Conservation (phyloP, 352 stramenopile species). For the Phytophthora rubi region DNA sequence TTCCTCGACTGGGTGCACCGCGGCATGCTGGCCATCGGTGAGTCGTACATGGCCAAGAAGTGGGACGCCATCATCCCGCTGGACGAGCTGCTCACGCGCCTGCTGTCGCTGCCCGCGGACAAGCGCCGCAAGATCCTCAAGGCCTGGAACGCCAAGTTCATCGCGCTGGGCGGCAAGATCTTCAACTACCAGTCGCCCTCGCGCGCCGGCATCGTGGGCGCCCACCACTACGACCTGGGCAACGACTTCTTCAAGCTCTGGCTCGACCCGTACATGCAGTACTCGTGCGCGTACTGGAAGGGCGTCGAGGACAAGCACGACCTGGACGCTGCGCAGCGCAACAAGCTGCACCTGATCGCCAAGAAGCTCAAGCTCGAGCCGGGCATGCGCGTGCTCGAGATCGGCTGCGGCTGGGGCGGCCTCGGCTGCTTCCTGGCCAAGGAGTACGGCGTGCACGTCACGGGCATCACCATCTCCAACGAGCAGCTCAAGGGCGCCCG, state of each 20-base stretch:
- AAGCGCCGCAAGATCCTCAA: constrained; percentile 88
- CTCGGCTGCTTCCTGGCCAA: constrained; percentile 89
- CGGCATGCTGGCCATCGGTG: constrained; percentile 86
- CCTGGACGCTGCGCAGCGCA: constrained; percentile 83
- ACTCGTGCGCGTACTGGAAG: constrained; percentile 90
- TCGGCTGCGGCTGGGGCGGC: constrained; percentile 90
- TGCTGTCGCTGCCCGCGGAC: constrained; percentile 71
- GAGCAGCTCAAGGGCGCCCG: constrained; percentile 90
- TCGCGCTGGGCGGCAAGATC: constrained; percentile 72
- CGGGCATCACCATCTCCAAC: constrained; percentile 91
- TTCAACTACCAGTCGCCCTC: constrained; percentile 91
- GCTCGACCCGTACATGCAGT: constrained; percentile 89
- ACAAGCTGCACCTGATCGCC: constrained; percentile 90
- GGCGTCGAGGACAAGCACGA: constrained; percentile 69
- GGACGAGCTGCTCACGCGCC: constrained; percentile 75
- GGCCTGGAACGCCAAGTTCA: constrained; percentile 87
- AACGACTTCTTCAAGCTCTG: constrained; percentile 92
- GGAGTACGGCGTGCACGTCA: constrained; percentile 87
- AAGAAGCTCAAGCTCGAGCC: constrained; percentile 87
- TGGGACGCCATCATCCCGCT: constrained; percentile 86
- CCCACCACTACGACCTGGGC: constrained; percentile 88
- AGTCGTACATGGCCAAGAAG: constrained; percentile 91
- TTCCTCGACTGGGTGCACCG: constrained; percentile 88
- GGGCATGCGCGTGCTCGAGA: constrained; percentile 88
- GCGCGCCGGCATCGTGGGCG: constrained; percentile 80